Conservation (phyloP, 495 filamentous ascomycete species). For the Podospora didyma region DNA sequence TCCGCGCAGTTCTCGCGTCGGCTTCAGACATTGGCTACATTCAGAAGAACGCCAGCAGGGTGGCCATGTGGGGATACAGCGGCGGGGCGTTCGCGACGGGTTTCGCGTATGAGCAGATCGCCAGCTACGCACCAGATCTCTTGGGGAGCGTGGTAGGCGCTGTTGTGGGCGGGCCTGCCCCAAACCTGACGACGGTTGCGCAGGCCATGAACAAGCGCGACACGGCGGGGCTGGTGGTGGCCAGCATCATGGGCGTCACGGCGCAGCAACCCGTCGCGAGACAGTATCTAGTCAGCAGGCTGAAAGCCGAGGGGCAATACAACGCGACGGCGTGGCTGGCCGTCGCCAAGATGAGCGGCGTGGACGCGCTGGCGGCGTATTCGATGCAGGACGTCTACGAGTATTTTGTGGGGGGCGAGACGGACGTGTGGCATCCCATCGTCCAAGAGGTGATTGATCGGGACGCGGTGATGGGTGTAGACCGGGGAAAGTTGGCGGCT, state of each 20-base stretch:
- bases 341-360: constrained; percentile 19
- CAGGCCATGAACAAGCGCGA: constrained; percentile 16
- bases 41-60: constrained; percentile 10
- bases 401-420: constrained; percentile 33
- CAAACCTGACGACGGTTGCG: constrained; percentile 30
- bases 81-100: constrained; percentile 53
- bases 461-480: constrained; percentile 34
- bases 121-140: constrained; percentile 50
- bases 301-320: constrained; percentile 21
- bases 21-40: neutral
- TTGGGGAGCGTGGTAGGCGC: constrained; percentile 34
- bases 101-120: constrained; percentile 51
- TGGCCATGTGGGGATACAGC: constrained; percentile 53
- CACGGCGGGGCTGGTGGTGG: constrained; percentile 20
- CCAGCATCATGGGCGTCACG: constrained; percentile 24
- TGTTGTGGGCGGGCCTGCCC: constrained; percentile 44
- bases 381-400: constrained; percentile 31
- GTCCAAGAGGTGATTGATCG: constrained; percentile 24
- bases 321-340: constrained; percentile 31
- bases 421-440: constrained; percentile 22
- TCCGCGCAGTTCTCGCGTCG: constrained; percentile 36
- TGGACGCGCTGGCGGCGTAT: constrained; percentile 24
- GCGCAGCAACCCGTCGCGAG: constrained; percentile 19
- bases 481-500: constrained; percentile 19
- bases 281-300: constrained; percentile 9